Evolutionary conservation across 2,329 filamentous ascomycete species (phyloP), one percentile per base, ranked within the genome.

Genomic region (Fusarium guadeloupense): DNA sequence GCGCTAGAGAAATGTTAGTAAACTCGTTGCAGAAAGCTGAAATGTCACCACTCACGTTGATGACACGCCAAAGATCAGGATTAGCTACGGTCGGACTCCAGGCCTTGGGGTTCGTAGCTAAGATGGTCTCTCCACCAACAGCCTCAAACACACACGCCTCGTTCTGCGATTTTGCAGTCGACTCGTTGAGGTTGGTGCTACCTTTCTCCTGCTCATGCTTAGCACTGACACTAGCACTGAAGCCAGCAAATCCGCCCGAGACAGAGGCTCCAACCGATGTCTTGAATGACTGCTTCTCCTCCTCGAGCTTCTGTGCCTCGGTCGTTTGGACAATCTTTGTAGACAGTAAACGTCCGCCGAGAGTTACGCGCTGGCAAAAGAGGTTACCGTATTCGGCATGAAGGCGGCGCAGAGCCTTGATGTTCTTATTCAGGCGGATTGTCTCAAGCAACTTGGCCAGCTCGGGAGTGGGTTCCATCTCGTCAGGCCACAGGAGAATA

Each of bases 141-240:
- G 43, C 33, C n/a, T 47, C 43, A 38, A 47, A 47, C n/a, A 47
- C 21, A 26, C 19, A 19, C n/a, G n/a, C 14, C 20, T 47, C 43
- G 10, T 47, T 19, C 5, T 47, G 31, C 5, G 9, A 31, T 20
- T 17, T 23, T 9, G 28, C 19, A 5, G 40, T 25, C 14, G 26
- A 10, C 9, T 20, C 20, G 4, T n/a, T n/a, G n/a, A n/a, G n/a
- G n/a, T n/a, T n/a, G n/a, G n/a, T n/a, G n/a, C n/a, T n/a, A n/a
- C n/a, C n/a, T n/a, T n/a, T n/a, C n/a, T n/a, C n/a, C 8, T 20
- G 9, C n/a, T 25, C 28, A 4, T 46, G 19, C 23, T 46, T 37
- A 21, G 14, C n/a, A n/a, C 28, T 13, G 8, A 31, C 28, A 14
- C 10, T 28, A 3, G 23, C 5, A n/a, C 33, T n/a, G n/a, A n/a